phyloP scores from a whole-genome alignment of 1,284 basidiomycete species.

The Rhodotorula sp. region DNA sequence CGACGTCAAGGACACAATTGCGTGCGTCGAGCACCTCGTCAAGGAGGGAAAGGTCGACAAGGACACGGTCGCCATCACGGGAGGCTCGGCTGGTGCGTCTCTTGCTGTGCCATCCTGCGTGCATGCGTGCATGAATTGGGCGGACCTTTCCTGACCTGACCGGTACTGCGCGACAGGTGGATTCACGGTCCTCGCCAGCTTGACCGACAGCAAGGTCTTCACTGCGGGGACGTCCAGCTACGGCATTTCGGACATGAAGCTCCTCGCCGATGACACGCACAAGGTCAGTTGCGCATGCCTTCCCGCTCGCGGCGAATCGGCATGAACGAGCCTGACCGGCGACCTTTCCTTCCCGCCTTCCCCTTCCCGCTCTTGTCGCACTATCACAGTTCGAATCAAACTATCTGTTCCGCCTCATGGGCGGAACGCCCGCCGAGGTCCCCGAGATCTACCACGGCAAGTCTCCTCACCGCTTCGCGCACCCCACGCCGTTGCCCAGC shows the following conservation, averaged over 20 bases:
- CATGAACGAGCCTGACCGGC: too few species aligned
- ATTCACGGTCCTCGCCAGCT: conserved; percentile 60
- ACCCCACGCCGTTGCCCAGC: background rate
- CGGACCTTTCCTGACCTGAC: background rate
- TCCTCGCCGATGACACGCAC: conserved; percentile 61
- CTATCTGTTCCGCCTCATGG: conserved; percentile 56
- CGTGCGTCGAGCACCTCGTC: conserved; percentile 58
- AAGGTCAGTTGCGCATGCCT: conserved; percentile 56
- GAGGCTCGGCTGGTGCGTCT: conserved; percentile 56
- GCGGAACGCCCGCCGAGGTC: conserved; percentile 57
- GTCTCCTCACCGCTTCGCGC: background rate
- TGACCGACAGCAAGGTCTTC: conserved; percentile 55
- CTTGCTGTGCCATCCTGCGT: background rate
- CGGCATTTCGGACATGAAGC: conserved; percentile 61
- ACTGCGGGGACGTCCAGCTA: conserved; percentile 59
- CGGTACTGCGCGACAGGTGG: conserved; percentile 54
- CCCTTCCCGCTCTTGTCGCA: too few species aligned
- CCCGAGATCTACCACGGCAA: conserved; percentile 56
- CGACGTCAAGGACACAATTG: conserved; percentile 65
- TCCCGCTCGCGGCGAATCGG: too few species aligned
- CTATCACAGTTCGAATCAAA: conserved; percentile 41
- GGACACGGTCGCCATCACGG: conserved; percentile 63
- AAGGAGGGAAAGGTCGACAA: conserved; percentile 56
- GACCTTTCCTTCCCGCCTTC: background rate
- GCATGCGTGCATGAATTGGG: too few species aligned